Base-by-base conservation (phyloP, 1,284 basidiomycete species). In the Fistulinella cinereoalba region DNA sequence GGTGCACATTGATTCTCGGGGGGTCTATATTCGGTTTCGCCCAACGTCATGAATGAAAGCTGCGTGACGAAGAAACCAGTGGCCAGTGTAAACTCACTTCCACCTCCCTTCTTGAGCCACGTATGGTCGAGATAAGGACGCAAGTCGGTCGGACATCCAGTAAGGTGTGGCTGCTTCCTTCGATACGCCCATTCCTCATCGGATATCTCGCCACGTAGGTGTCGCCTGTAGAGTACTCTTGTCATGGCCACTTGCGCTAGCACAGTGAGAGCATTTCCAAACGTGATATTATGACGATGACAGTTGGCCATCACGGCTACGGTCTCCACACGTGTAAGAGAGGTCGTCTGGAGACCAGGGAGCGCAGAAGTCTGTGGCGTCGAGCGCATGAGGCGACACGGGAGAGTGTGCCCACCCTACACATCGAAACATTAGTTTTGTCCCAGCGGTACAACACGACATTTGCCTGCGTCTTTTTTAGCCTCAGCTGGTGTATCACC, bases 381-480 rank as follows among this genome's bases (percentile, higher is more conserved):
- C 4, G 58, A 50, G 21, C 57, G 58, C 1, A 69, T 70, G 22
- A 70, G 50, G 16, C 57, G 67, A 46, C 73, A 60, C 0, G 79
- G 79, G 9, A 83, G 66, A 0, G 76, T 76, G 49, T 82, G 79
- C 1, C 80, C 80, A 6, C 79, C 80, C 81, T 83, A 53, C 15
- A 22, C 3, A 15, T 18, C 7, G 6, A 13, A n/a, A 13, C 23
- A 37, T 41, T 24, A 19, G n/a, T 23, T 22, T 21, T 21, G 2
- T 19, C n/a, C n/a, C n/a, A n/a, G n/a, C 3, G 11, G 6, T 36
- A 18, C 4, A 5, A 18, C 11, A n/a, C 13, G 10, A 5, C 3
- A 11, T 10, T 8, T 18, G 19, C 32, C 32, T 33, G 32, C 6
- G 3, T 9, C 13, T 18, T 74, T 5, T 56, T 53, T 34, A 57